These are phyloP conservation scores for Glycyrrhiza uralensis DNA, from an alignment of 306 rosid species.

Conservation along the genomic window DNA sequence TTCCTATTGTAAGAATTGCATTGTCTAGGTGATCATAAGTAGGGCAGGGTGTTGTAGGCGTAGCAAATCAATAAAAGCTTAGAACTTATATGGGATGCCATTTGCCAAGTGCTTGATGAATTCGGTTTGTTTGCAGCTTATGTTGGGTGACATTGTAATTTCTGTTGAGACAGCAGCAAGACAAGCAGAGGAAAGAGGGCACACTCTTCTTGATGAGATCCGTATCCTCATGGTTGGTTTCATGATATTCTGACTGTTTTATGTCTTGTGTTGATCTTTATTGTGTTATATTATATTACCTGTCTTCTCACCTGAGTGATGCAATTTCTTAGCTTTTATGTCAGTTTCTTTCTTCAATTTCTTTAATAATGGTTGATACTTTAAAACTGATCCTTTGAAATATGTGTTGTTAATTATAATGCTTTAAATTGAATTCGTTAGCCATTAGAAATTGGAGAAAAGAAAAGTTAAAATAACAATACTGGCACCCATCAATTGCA, in stretches of 20 bases:
- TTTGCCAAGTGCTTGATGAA: slow-evolving; percentile 19
- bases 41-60: not conserved
- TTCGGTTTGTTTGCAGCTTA: slow-evolving; percentile 60
- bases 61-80: not conserved
- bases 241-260: slow-evolving; percentile 20
- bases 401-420: not conserved
- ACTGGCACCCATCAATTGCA: not conserved
- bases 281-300: not conserved
- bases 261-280: slow-evolving; percentile 5
- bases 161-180: slow-evolving; percentile 90
- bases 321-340: slow-evolving; percentile 1
- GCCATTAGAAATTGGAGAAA: not conserved
- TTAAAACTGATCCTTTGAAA: slow-evolving; percentile 18
- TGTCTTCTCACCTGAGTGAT: not conserved
- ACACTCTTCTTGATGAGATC: slow-evolving; percentile 75
- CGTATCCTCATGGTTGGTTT: slow-evolving; percentile 82
- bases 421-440: not conserved
- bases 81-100: not conserved
- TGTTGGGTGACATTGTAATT: slow-evolving; percentile 84
- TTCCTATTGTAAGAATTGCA: slow-evolving; percentile 66
- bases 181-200: slow-evolving; percentile 92
- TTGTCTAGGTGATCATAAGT: slow-evolving; percentile 17
- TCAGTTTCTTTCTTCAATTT: slow-evolving; percentile 5
- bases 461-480: not conserved
- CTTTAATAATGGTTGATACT: not conserved